A percentile compares a stretch with the other conserved stretches of the same genome.
These are phyloP conservation scores for Aspergillus puulaauensis DNA, from an alignment of 2,329 filamentous ascomycete species.

Conservation along the genomic window DNA sequence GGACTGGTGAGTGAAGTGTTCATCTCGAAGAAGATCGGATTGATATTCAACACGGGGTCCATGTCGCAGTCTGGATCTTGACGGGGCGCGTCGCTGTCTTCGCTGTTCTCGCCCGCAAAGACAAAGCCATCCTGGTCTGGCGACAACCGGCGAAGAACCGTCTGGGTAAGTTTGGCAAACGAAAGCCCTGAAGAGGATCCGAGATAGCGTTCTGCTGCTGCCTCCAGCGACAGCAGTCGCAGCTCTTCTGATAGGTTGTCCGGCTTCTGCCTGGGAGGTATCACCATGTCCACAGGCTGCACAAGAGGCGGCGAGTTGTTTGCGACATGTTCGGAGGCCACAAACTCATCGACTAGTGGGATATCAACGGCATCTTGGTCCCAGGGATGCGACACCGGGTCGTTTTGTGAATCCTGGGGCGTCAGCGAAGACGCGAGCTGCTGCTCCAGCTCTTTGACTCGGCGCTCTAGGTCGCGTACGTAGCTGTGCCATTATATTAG, in stretches of 20 bases:
- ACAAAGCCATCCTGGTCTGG: slow-evolving; percentile 47
- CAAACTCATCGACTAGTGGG: no score
- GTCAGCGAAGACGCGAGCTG: slow-evolving; percentile 10
- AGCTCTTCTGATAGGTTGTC: slow-evolving; percentile 32
- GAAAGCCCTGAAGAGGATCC: slow-evolving; percentile 47
- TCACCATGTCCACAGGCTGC: background rate
- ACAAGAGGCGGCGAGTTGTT: no score
- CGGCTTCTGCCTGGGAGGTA: no score
- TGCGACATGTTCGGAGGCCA: no score
- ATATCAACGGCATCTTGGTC: background rate
- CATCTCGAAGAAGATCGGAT: no score
- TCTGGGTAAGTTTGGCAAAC: slow-evolving; percentile 47
- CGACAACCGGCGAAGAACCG: slow-evolving; percentile 42
- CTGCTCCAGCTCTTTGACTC: slow-evolving; percentile 25
- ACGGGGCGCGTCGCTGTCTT: no score
- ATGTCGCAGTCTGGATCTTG: no score
- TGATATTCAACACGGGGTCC: no score
- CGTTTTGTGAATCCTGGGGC: background rate
- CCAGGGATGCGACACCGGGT: no score
- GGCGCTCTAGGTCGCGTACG: slow-evolving; percentile 35
- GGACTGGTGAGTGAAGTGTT: no score
- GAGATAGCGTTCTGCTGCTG: slow-evolving; percentile 46
- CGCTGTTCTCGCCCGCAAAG: slow-evolving; percentile 24
- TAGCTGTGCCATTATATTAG: slow-evolving; percentile 21
- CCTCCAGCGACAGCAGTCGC: slow-evolving; percentile 43